Conservation (phyloP, 768 basidiomycete species). For the Cystoderma amianthinum region DNA sequence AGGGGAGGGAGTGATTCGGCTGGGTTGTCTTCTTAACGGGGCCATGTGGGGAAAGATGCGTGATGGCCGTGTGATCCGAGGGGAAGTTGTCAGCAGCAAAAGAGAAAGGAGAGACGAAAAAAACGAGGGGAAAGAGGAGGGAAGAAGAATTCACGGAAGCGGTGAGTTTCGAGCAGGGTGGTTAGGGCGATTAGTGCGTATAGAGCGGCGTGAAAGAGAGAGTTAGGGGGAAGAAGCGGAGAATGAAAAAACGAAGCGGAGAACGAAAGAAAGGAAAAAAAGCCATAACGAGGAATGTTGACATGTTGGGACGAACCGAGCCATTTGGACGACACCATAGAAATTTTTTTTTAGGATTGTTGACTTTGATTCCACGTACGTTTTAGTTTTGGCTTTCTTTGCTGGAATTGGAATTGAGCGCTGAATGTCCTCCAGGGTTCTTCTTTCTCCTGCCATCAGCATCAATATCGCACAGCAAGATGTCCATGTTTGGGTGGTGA, state of each 20-base stretch:
- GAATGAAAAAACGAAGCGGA: conserved; percentile 14
- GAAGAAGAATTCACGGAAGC: conserved; percentile 1
- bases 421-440: too few species aligned
- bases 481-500: conserved; percentile 26
- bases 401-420: too few species aligned
- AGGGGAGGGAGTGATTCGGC: neutral
- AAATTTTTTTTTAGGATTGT: too few species aligned
- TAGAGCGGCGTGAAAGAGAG: too few species aligned
- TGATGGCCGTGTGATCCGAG: conserved; percentile 18
- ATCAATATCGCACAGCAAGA: conserved; percentile 12
- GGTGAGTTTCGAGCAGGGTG: conserved; percentile 9
- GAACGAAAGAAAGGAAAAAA: conserved; percentile 14
- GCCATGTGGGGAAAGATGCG: neutral
- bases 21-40: neutral
- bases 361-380: too few species aligned
- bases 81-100: conserved; percentile 2
- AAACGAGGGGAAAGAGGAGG: conserved; percentile 18
- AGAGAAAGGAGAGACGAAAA: conserved; percentile 7
- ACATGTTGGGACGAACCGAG: conserved; percentile 8
- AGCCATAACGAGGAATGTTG: conserved; percentile 6
- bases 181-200: too few species aligned
- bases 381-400: too few species aligned
- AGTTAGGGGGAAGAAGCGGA: too few species aligned
- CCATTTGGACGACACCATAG: too few species aligned
- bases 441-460: conserved; percentile 11